Conservation (phyloP, 1,284 basidiomycete species). For the Cutaneotrichosporon cavernicola region DNA sequence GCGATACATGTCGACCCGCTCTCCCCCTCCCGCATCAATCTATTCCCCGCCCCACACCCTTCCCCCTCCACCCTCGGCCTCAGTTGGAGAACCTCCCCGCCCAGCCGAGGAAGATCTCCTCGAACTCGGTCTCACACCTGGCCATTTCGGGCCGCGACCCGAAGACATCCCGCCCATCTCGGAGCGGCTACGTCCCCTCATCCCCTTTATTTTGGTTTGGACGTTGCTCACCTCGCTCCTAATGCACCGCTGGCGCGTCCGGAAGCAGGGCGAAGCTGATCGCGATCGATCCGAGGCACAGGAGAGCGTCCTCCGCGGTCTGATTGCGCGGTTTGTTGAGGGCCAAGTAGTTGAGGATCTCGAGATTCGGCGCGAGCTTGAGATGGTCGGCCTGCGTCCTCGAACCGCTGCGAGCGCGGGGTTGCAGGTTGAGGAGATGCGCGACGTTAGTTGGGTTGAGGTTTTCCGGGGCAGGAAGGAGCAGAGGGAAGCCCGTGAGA, state of each 20-base stretch:
- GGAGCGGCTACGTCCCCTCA: constrained; percentile 41
- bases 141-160: neutral
- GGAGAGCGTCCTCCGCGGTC: constrained; percentile 39
- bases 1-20: neutral
- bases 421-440: constrained; percentile 31
- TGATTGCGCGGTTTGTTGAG: constrained; percentile 30
- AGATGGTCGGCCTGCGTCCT: constrained; percentile 51
- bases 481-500: constrained; percentile 24
- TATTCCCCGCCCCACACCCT: neutral
- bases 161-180: constrained; percentile 40
- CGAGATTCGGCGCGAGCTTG: constrained; percentile 48
- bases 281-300: constrained; percentile 36
- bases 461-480: constrained; percentile 42
- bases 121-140: neutral
- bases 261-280: constrained; percentile 36
- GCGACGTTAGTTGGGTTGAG: constrained; percentile 45
- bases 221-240: constrained; percentile 48
- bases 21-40: neutral
- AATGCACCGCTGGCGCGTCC: constrained; percentile 41
- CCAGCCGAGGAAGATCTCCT: neutral
- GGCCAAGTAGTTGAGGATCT: constrained; percentile 34
- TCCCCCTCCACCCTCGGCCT: neutral
- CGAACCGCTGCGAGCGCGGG: constrained; percentile 23
- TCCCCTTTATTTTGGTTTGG: constrained; percentile 53
- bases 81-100: neutral